Evolutionary conservation across 106 monocot genomes (phyloP).

Genomic region (Allium sativum): DNA sequence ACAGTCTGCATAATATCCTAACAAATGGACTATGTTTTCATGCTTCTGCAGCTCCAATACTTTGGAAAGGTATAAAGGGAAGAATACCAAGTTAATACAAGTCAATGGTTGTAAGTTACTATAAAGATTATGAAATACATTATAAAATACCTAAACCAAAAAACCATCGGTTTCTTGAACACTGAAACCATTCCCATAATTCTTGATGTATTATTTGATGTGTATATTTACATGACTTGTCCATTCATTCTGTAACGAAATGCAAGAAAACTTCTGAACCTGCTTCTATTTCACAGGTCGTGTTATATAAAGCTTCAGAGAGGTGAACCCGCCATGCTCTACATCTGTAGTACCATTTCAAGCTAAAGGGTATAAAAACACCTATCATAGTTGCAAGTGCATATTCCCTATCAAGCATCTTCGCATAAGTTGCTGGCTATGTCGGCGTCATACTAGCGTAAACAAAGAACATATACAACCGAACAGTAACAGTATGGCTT

Average conservation of each 20-base stretch:
- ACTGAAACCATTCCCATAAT: background rate
- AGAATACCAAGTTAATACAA: background rate
- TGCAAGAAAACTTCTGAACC: background rate
- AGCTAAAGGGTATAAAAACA: slow-evolving; percentile 36
- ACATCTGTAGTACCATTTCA: slow-evolving; percentile 31
- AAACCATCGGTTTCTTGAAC: background rate
- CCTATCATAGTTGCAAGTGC: slow-evolving; percentile 39
- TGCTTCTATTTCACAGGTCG: slow-evolving; percentile 21
- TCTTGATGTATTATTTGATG: no score
- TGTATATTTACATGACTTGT: no score
- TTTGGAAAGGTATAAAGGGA: background rate
- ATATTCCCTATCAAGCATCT: slow-evolving; percentile 28
- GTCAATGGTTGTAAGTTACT: background rate
- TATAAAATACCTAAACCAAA: slow-evolving; percentile 1
- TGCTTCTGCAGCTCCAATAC: background rate
- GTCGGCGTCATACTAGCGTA: slow-evolving; percentile 54
- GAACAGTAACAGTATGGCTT: no score
- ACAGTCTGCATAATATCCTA: background rate
- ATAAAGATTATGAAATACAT: background rate
- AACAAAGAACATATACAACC: background rate
- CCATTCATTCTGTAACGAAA: no score
- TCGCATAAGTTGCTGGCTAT: slow-evolving; percentile 57
- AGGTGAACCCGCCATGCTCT: slow-evolving; percentile 6
- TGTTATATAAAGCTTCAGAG: slow-evolving; percentile 11
- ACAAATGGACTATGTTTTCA: slow-evolving; percentile 1